These are phyloP conservation scores for Tympanopsis confertula DNA, from an alignment of 2,329 filamentous ascomycete genomes.

Conservation along the genomic window DNA sequence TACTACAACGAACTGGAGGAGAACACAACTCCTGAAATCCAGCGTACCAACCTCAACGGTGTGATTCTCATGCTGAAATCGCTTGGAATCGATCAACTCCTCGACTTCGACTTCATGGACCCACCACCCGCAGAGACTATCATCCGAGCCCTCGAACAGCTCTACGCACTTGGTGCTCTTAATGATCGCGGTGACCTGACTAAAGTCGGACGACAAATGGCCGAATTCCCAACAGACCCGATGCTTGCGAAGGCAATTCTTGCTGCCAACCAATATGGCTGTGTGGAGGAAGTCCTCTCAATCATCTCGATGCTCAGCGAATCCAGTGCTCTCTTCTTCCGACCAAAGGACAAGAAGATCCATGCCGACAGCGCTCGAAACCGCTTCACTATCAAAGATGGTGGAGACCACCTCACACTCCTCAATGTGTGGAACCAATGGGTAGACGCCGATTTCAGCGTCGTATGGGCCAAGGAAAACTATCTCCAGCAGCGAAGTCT, in stretches of 20 bases:
- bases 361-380: constrained; percentile 84
- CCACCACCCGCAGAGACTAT: constrained; percentile 81
- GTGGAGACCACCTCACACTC: constrained; percentile 78
- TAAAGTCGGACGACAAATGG: constrained; percentile 85
- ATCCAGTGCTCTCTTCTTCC: constrained; percentile 79
- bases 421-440: constrained; percentile 94
- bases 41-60: constrained; percentile 74
- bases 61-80: constrained; percentile 80
- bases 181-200: constrained; percentile 84
- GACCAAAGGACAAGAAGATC: constrained; percentile 93
- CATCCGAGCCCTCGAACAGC: constrained; percentile 76
- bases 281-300: constrained; percentile 81
- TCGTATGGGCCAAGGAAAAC: constrained; percentile 82
- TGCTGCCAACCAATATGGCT: constrained; percentile 79
- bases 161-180: constrained; percentile 81
- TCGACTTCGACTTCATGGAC: constrained; percentile 95
- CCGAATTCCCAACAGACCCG: constrained; percentile 84
- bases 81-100: constrained; percentile 79
- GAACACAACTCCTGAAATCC: constrained; percentile 83
- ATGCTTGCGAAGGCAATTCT: constrained; percentile 85
- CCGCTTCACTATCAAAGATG: constrained; percentile 80
- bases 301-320: constrained; percentile 93
- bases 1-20: constrained; percentile 94
- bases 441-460: constrained; percentile 81
- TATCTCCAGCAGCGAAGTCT: constrained; percentile 87